Conservation (phyloP, 768 basidiomycete species). For the Gymnopilus junonius region DNA sequence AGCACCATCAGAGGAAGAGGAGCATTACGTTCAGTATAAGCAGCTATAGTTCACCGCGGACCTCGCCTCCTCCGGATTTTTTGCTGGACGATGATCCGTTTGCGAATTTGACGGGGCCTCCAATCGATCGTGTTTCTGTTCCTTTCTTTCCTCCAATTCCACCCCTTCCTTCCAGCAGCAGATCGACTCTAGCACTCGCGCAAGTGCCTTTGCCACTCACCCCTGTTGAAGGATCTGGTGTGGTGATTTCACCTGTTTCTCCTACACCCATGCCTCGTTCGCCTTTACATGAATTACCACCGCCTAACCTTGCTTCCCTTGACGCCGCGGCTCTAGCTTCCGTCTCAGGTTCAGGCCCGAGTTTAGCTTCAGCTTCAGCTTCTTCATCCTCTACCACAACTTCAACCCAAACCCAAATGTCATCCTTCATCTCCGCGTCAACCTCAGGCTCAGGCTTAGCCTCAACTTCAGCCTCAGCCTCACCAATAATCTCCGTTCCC, state of each 20-base stretch:
- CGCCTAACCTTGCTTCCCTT: neutral
- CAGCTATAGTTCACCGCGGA: conserved; percentile 21
- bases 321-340: neutral
- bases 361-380: neutral
- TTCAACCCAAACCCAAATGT: neutral
- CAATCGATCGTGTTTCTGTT: conserved; percentile 14
- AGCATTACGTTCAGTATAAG: conserved; percentile 18
- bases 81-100: conserved; percentile 79
- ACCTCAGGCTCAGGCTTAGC: neutral
- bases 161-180: neutral
- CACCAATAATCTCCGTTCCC: neutral
- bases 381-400: neutral
- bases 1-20: conserved; percentile 10
- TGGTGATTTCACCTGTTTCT: neutral
- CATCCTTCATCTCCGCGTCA: neutral
- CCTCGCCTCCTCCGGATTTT: conserved; percentile 45
- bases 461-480: neutral
- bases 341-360: neutral
- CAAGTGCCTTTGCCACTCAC: neutral
- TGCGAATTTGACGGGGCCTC: conserved; percentile 52
- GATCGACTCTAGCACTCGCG: neutral
- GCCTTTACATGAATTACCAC: conserved; percentile 10
- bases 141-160: conserved; percentile 5
- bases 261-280: conserved; percentile 12
- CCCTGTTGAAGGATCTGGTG: neutral